Percentiles rank a stretch among this genome's conserved stretches.
Conservation (phyloP, 768 basidiomycete genomes). For the Serendipita sp. region DNA sequence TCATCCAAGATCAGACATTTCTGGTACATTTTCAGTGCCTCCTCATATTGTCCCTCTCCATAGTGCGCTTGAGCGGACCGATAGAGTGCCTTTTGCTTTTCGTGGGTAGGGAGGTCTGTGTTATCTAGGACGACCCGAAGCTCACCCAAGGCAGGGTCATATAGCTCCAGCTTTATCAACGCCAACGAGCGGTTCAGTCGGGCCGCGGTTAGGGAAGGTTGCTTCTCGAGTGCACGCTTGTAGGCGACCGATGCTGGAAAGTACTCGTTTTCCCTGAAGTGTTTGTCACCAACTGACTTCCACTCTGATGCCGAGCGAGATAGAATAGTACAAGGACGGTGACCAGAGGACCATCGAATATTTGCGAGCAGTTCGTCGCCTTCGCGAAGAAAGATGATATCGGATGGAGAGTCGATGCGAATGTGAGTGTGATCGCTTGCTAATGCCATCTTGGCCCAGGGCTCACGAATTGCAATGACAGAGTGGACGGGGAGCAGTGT, state of each 20-base stretch:
- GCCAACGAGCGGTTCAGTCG: constrained; percentile 18
- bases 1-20: neutral
- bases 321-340: neutral
- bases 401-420: constrained; percentile 20
- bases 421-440: constrained; percentile 10
- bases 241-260: constrained; percentile 18
- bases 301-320: constrained; percentile 10
- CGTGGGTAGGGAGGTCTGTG: neutral
- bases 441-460: constrained; percentile 14
- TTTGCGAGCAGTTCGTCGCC: constrained; percentile 9
- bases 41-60: constrained; percentile 12
- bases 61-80: constrained; percentile 17
- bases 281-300: constrained; percentile 15
- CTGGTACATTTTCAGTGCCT: constrained; percentile 11
- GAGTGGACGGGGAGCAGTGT: constrained; percentile 18
- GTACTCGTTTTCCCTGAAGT: constrained; percentile 14
- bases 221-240: constrained; percentile 13
- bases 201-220: constrained; percentile 12
- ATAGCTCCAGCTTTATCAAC: constrained; percentile 15
- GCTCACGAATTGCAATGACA: constrained; percentile 20
- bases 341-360: constrained; percentile 3
- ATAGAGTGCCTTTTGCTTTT: constrained; percentile 15
- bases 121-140: constrained; percentile 11
- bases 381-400: constrained; percentile 15
- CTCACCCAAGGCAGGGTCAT: constrained; percentile 16